phyloP scores from a whole-genome alignment of 2,329 filamentous ascomycete genomes.

The Cercospora sp. region DNA sequence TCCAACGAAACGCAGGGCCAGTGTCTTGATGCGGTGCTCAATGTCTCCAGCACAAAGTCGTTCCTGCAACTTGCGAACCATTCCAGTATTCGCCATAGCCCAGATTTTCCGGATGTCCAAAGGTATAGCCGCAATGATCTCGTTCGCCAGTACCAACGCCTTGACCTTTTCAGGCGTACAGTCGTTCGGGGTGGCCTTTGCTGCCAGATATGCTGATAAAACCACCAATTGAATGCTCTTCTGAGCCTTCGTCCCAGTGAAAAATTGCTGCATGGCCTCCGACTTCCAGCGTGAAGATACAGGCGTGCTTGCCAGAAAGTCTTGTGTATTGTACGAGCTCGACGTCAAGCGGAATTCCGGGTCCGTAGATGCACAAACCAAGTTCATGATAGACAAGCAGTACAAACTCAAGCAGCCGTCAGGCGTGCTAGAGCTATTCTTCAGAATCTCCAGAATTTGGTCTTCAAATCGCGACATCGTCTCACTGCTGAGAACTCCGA shows the following conservation, averaged over 20 bases:
- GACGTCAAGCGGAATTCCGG: conserved; percentile 25
- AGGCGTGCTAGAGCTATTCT: conserved; percentile 29
- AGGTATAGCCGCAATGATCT: conserved; percentile 35
- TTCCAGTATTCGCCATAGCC: conserved; percentile 35
- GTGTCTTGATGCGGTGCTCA: conserved; percentile 26
- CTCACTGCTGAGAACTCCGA: conserved; percentile 34
- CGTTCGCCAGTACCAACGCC: conserved; percentile 33
- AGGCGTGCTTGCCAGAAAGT: conserved; percentile 37
- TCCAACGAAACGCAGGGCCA: conserved; percentile 33
- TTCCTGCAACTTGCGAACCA: conserved; percentile 40
- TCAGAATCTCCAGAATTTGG: conserved; percentile 38
- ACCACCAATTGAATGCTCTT: conserved; percentile 41
- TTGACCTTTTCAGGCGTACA: conserved; percentile 30
- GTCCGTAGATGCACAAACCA: conserved; percentile 30
- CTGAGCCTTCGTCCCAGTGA: conserved; percentile 36
- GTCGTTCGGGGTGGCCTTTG: conserved; percentile 25
- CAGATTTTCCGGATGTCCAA: conserved; percentile 34
- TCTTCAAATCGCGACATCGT: conserved; percentile 36
- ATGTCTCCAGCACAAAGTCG: conserved; percentile 32
- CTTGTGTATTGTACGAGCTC: conserved; percentile 36
- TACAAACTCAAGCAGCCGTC: conserved; percentile 40
- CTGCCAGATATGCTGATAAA: conserved; percentile 37
- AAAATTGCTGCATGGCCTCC: conserved; percentile 39
- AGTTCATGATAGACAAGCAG: conserved; percentile 42
- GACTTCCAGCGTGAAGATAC: conserved; percentile 33